Evolutionary conservation across 2,329 filamentous ascomycete genomes (phyloP), one percentile per base, ranked within the genome.

Genomic region (Aureobasidium sp.): DNA sequence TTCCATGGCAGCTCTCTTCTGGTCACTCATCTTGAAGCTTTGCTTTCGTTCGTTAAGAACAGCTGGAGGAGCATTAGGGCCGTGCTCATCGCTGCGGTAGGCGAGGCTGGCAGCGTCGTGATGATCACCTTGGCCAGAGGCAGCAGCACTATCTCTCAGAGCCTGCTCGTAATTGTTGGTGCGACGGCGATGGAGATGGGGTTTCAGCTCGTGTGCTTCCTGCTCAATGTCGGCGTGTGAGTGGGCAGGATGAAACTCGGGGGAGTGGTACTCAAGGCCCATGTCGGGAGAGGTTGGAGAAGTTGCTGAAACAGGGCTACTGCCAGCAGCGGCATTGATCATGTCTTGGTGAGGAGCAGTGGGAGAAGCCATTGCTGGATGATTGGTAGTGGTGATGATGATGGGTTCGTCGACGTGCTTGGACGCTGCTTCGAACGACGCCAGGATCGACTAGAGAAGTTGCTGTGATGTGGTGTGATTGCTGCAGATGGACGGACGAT

Each of bases 141-240:
- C 49, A 19, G 30, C 51, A 16, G 51, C 51, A 54, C 47, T 42
- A 21, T 55, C 56, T 14, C 44, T 53, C 10, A 62, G 54, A 1
- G 63, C 61, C 53, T 62, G 54, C 42, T 64, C 59, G 58, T 64
- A 67, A 54, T 65, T 60, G 56, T 62, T 59, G 8, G 61, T 64
- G 17, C 59, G 50, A 37, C 53, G 44, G 19, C 57, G 58, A 48
- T 58, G 54, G 32, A 62, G 49, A 7, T 44, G 47, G 32, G 50
- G 50, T 21, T 57, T 7, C 10, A 41, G 49, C 21, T 53, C 34
- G 16, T 16, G 24, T 29, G 53, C 39, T 37, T 50, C 49, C 22
- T 47, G 37, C 42, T 40, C 48, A 39, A 34, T 48, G 21, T 37
- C 29, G 35, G 29, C 17, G 19, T 50, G 55, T 3, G 37, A 47